phyloP scores from a whole-genome alignment of 352 stramenopile species.

The Globisporangium alternatum region DNA sequence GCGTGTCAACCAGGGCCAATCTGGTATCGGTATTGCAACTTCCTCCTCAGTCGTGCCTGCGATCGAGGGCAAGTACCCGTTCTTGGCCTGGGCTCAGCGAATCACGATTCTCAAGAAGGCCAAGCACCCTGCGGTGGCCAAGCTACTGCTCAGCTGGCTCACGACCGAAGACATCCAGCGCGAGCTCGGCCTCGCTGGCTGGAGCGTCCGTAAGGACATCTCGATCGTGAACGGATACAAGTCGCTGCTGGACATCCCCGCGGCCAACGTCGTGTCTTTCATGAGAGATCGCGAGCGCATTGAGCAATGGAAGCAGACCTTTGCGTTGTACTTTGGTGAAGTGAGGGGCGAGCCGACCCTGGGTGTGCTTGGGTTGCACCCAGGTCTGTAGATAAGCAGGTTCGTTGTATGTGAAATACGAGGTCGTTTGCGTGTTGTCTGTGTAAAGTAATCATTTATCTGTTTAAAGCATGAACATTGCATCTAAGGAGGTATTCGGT shows the following conservation, averaged over 20 bases:
- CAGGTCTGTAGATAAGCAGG: too few species aligned
- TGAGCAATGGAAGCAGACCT: slow-evolving; percentile 40
- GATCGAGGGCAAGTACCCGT: slow-evolving; percentile 38
- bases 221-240: slow-evolving; percentile 21
- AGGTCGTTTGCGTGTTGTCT: too few species aligned
- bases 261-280: slow-evolving; percentile 34
- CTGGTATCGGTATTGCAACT: slow-evolving; percentile 27
- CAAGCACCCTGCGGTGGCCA: slow-evolving; percentile 42
- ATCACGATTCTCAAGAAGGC: too few species aligned
- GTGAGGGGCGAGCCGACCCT: too few species aligned
- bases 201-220: slow-evolving; percentile 38
- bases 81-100: slow-evolving; percentile 46
- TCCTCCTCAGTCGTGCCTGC: background rate
- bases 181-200: slow-evolving; percentile 16
- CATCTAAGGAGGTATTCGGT: too few species aligned
- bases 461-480: too few species aligned
- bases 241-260: slow-evolving; percentile 29
- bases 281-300: slow-evolving; percentile 42
- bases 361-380: too few species aligned
- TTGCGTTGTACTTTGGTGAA: slow-evolving; percentile 53
- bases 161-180: slow-evolving; percentile 35
- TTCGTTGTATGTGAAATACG: too few species aligned
- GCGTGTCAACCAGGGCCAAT: slow-evolving; percentile 24
- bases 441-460: too few species aligned
- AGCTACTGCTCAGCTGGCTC: slow-evolving; percentile 57